Base-by-base conservation (phyloP, 192 early-diverging fungal species). In the Coemansia sp. region DNA sequence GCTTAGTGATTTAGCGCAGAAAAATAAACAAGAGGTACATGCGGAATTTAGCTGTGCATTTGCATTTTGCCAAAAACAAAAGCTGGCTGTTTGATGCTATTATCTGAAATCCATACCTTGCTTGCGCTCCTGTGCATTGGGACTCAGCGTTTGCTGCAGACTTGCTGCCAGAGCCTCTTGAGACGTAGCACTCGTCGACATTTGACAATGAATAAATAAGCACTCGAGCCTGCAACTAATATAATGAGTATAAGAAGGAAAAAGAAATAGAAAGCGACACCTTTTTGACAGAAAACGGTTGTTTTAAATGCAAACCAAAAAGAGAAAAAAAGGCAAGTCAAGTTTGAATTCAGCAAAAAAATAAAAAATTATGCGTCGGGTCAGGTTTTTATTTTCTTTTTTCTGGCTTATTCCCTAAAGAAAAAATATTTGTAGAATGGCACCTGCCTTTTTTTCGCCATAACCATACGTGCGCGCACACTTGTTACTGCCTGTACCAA, bases 101-200 rank as follows among this genome's bases (percentile, higher is more conserved):
- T 25, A 19, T 30, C 27, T 57, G 1, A 14, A 34, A 39, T 8
- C 20, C 30, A 22, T 68, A 76, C 63, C 72, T 71, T 80, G 65
- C 58, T 80, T 76, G 68, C 69, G 73, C 69, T 67, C 68, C 34
- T 77, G 77, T 49, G 79, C 68, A 54, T 69, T 58, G 29, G 68
- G 55, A 48, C 73, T 72, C 36, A 78, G 59, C 0, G 75, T 77
- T 63, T 81, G 77, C 63, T 80, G 75, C 46, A 85, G 74, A 56
- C 62, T 80, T 52, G 57, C 68, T 34, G 68, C 68, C 62, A 78
- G 61, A 14, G 60, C 56, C 58, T 71, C 68, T 20, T 70, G 61
- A 34, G 68, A 69, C 47, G 55, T 28, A 35, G 34, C 60, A 10
- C 20, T 58, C 48, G 30, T 32, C 36, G 58, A 57, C 63, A 65